Evolutionary conservation across 306 rosid species (phyloP), one percentile per base, ranked within the genome.

Genomic region (Fragaria nilgerrensis): DNA sequence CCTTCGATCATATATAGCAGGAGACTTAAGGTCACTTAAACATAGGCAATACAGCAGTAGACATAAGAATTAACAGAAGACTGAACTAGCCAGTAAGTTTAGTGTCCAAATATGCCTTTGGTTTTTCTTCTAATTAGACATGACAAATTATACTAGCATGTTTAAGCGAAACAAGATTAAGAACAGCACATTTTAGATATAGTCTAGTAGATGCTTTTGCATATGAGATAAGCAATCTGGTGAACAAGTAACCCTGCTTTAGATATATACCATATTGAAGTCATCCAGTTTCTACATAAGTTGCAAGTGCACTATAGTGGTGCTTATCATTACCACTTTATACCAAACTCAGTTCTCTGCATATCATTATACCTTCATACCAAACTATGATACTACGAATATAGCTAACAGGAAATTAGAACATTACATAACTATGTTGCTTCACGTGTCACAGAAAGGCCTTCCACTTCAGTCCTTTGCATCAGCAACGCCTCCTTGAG

Each of bases 401-500:
- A 72, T 73, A 84, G 45, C 81, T 80, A 70, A 45, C 48, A 41
- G 72, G 74, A 80, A 84, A 63, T 78, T 81, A 80, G 74, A 68
- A 67, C 62, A 53, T 41, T 37, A 41, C 32, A 23, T 16, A 50
- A 77, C 69, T 27, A 77, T 37, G 56, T 52, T 44, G 56, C 75
- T 68, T 68, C 56, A 7, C 16, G 49, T 37, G 39, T 34, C 39
- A 12, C 7, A 29, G 73, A 71, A 47, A 27, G 78, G 55, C 25
- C 48, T 36, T 55, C 2, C 52, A 55, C 78, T 22, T 84, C 76
- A 92, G 83, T 95, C 98, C 87, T 90, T 90, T 15, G 96, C 98
- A 70, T 95, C 98, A 36, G 96, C 93, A 81, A 89, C 89, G 70
- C 97, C 98, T 53, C 97, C 97, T 37, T 88, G 78, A 65, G 98